Evolutionary conservation across 345 rosid species (phyloP), one percentile per base, ranked within the genome.

Genomic region (Bruguiera sexangula): DNA sequence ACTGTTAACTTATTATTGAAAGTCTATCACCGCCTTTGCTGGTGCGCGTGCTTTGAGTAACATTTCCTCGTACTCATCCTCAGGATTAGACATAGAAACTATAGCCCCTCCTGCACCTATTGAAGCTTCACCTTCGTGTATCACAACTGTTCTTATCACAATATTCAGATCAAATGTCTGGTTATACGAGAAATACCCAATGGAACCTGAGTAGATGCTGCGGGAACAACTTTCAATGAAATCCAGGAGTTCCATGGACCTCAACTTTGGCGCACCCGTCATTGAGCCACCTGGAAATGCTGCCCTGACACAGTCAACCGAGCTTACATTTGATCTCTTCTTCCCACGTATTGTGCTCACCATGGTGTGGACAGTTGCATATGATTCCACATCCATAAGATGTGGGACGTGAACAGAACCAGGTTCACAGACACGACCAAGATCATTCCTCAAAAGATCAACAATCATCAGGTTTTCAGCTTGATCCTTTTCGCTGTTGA

Each of bases 401-500:
- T 65, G 76, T 13, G 96, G 99, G n/a, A 94, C 99, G 69, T 88
- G 89, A 67, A 95, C 96, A 6, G 97, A 92, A 9, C 96, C 97
- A 0, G 96, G 89, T 71, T 87, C 90, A 63, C 96, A 92, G 29
- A 92, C 97, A 56, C 93, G 90, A 18, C 97, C 99, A 20, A 92
- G 96, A 78, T 88, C 99, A 60, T 95, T 95, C 80, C 97, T 87
- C 58, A 92, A 82, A 62, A 95, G 99, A 78, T 95, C 99, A 0
- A 95, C 96, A 39, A 95, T 95, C 99, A 95, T 95, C 71, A 92
- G 83, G 81, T 95, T 95, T 80, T 95, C 99, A 1, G 99, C 93
- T 79, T 92, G 97, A 75, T 92, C 96, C 87, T 95, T 95, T 83
- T 92, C 97, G 73, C 99, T 95, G 92, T 64, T 9, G 32, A 57